phyloP scores from a whole-genome alignment of 495 filamentous ascomycete species.

The Tuber borchii region DNA sequence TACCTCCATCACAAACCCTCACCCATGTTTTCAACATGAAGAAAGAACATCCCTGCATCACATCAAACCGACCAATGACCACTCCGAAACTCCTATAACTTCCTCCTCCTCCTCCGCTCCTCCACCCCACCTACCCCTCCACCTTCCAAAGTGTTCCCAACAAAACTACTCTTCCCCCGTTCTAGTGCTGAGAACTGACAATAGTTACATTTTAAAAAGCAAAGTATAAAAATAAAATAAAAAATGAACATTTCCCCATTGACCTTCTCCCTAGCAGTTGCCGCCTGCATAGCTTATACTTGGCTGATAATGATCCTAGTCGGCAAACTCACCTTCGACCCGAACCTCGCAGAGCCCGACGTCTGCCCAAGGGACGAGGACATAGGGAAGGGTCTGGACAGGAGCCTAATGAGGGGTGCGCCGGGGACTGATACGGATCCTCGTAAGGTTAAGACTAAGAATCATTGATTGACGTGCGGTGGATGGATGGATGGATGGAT shows the following conservation, averaged over 20 bases:
- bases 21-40: neutral
- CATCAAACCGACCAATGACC: neutral
- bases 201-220: neutral
- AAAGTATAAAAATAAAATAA: too few relatives aligned
- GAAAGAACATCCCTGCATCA: neutral
- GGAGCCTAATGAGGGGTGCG: neutral
- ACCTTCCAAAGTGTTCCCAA: neutral
- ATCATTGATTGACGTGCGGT: too few relatives aligned
- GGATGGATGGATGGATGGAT: neutral
- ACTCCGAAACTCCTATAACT: neutral
- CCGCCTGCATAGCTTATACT: neutral
- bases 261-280: neutral
- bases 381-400: neutral
- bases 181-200: neutral
- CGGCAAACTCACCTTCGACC: neutral
- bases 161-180: neutral
- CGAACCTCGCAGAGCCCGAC: conserved; percentile 1
- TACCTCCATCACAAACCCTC: neutral
- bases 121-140: neutral
- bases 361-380: neutral
- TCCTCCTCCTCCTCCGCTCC: neutral
- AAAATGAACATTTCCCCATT: neutral
- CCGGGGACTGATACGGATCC: neutral
- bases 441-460: neutral
- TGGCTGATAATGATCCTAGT: neutral